Conservation (phyloP, 1,139 yeast genomes). For the Suhomyces maxii region DNA sequence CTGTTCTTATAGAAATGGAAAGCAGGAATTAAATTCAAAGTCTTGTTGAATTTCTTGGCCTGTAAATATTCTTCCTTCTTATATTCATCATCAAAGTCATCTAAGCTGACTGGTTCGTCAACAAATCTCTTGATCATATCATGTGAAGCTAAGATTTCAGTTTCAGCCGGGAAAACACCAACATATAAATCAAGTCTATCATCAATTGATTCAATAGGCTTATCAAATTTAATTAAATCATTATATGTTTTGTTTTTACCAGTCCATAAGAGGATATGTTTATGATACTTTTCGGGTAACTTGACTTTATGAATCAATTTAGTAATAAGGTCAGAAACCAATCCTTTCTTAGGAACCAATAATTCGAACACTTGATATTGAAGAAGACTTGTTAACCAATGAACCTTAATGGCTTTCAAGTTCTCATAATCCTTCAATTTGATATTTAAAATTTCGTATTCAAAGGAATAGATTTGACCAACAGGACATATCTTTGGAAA, state of each 20-base stretch:
- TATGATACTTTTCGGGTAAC: slow-evolving; percentile 48
- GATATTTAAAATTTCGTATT: slow-evolving; percentile 75
- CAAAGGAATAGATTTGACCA: slow-evolving; percentile 50
- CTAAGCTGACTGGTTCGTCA: slow-evolving; percentile 20
- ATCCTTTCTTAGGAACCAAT: slow-evolving; percentile 62
- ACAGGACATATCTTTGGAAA: slow-evolving; percentile 52
- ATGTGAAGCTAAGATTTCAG: slow-evolving; percentile 37
- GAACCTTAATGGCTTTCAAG: slow-evolving; percentile 61
- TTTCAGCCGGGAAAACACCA: slow-evolving; percentile 48
- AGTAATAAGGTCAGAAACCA: slow-evolving; percentile 55
- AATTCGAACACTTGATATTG: slow-evolving; percentile 71
- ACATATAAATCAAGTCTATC: slow-evolving; percentile 41
- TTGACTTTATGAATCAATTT: slow-evolving; percentile 58
- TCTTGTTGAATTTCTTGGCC: slow-evolving; percentile 35
- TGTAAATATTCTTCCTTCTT: slow-evolving; percentile 28
- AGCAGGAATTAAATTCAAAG: slow-evolving; percentile 44
- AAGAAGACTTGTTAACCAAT: slow-evolving; percentile 63
- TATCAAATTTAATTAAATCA: slow-evolving; percentile 39
- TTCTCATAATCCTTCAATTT: slow-evolving; percentile 76
- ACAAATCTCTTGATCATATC: slow-evolving; percentile 37
- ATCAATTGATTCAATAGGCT: slow-evolving; percentile 34
- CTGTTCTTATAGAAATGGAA: slow-evolving; percentile 79
- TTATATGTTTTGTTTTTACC: slow-evolving; percentile 45
- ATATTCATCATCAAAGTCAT: slow-evolving; percentile 27
- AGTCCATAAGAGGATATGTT: slow-evolving; percentile 60